Base-by-base conservation (phyloP, 2,329 filamentous ascomycete species). In the Penicillium sp. region DNA sequence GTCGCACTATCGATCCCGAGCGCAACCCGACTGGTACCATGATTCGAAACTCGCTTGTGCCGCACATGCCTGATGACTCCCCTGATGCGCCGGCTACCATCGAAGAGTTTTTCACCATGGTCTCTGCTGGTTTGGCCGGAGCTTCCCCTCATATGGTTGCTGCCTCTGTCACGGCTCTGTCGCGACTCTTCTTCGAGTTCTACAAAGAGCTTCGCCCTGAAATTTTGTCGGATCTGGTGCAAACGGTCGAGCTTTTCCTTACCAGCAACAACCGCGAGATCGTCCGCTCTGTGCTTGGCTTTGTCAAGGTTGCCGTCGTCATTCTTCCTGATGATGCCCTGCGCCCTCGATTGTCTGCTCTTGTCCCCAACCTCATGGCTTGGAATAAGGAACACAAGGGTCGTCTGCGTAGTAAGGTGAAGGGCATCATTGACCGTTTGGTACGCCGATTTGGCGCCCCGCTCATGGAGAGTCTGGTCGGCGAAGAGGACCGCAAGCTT, bases 321-420 rank as follows among this genome's bases (percentile, higher is more conserved):
- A 82, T 85, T 42, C 70, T 96, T 18, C 87, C 90, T 0, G 77
- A 80, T 27, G 79, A 84, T 4, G 73, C 94, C 47, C 82, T 98
- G 70, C 74, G 82, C 23, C 82, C 86, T 3, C 79, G 88, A 15
- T 77, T 98, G 23, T 70, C 74, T 20, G 79, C 80, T 0, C 74
- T 98, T 32, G 77, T 98, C 2, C 86, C 89, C 3, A 94, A 94
- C 64, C 73, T 96, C 13, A 86, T 96, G 73, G 80, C 89, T 28
- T 98, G 92, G 90, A 89, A 85, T 60, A 87, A 95, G 64, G 92
- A 98, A 66, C 93, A 98, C 72, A 96, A 96, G 70, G 88, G 88
- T 9, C 88, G 94, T 61, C 92, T 98, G 70, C 87, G 90, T 57
- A 82, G 85, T 33, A 98, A 96, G 72, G 89, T 98, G 52, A 96